Evolutionary conservation across 306 rosid genomes (phyloP), one percentile per base, ranked within the genome.

Genomic region (Inga laurina): DNA sequence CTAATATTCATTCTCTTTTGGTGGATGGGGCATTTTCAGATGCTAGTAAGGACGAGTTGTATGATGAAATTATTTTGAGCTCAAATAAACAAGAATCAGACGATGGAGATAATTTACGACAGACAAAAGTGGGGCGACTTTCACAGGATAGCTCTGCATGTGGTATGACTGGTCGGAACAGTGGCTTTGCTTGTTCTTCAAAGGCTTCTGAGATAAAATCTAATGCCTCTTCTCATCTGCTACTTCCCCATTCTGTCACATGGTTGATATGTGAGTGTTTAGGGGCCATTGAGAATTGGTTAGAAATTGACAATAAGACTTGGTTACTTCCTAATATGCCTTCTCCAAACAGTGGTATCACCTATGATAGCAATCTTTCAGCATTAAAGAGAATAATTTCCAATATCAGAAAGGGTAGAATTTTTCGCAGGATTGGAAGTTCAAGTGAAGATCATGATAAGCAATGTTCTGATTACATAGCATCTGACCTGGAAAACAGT

Each of bases 1-100:
- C 92, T 79, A 92, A 90, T 78, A 91, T 97, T 83, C 95, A 97
- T 83, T 80, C 93, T 84, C 85, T 92, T 64, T 86, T 97, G 85
- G 97, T 94, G 82, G 93, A 92, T 83, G 99, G 98, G 76, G 97
- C 93, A 15, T 94, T 92, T 87, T 91, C 91, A 82, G 91, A 85
- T 79, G 80, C 90, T 84, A 86, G 81, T 80, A 82, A 83, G 82
- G 94, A 86, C 75, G 91, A 87, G 74, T 64, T 83, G 56, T 94
- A 85, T 56, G 88, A 81, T 79, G 93, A 86, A 68, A 68, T 75
- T 74, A 79, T 75, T 80, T 81, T 66, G 76, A 77, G 79, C 81
- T 78, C 87, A 66, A 75, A 61, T 46, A 67, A 78, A 79, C 85
- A 83, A 86, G 90, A 86, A 77, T 81, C 66, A 39, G 96, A 88